Base-by-base conservation (phyloP, 225 moss, liverwort and hornwort genomes). In the Sphagnum tenellum region DNA sequence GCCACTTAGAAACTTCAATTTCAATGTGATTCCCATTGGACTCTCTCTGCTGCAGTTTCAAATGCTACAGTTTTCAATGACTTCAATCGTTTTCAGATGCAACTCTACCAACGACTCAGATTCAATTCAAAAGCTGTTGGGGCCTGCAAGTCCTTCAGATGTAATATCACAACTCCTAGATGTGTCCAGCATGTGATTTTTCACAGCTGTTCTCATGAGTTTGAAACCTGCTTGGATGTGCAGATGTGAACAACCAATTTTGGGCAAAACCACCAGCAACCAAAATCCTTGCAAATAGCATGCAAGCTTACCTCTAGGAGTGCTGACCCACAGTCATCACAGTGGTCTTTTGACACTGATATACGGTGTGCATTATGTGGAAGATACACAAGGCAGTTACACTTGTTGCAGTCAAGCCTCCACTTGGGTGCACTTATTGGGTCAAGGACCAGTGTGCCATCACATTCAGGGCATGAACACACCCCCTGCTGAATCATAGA, bases 341-440 rank as follows among this genome's bases (percentile, higher is more conserved):
- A 96, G 56, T 81, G 79, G 70, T 90, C 96, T 69, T 80, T 82
- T 46, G 86, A 82, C 57, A 93, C 92, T 51, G 81, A 64, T 60
- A 96, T 93, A 65, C 83, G 75, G 66, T 96, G 96, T 7, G 96
- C 96, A 67, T 96, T 92, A 9, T 90, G 90, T 45, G 96, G 96
- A 50, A 96, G 88, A 67, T 96, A 93, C n/a, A 96, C 92, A 7
- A 96, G 85, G 65, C 92, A 92, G 71, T 73, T 92, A 63, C 96
- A 96, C 64, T 90, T 96, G 70, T 96, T 96, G 71, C 96, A 96
- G 77, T 96, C 92, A 62, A 96, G 90, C 63, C 96, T 89, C 96
- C 96, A 96, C 72, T 96, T 96, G 5, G 96, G 96, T 63, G 90
- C 92, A 82, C 96, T 96, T 51, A 96, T 90, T 12, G 92, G 92